Percentiles rank a stretch among this genome's conserved stretches.
These are phyloP conservation scores for Phytophthora crassamura DNA, from an alignment of 352 stramenopile genomes.

Conservation along the genomic window DNA sequence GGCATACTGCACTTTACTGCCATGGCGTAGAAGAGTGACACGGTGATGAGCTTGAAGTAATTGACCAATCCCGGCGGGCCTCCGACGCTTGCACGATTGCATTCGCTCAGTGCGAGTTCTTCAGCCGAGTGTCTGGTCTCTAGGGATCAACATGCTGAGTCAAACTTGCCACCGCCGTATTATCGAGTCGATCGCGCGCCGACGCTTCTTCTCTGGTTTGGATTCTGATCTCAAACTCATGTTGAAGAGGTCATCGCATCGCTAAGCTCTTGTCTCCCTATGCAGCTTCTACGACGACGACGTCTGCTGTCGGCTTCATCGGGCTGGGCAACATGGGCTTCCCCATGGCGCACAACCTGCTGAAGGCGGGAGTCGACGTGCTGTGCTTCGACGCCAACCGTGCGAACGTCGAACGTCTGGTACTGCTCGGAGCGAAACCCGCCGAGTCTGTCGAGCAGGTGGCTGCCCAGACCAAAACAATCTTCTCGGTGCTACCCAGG, in stretches of 20 bases:
- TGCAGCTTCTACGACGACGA: slow-evolving; percentile 9
- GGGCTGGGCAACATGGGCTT: slow-evolving; percentile 94
- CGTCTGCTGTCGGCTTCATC: slow-evolving; percentile 79
- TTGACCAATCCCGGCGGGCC: not conserved
- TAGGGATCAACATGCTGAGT: slow-evolving; percentile 8
- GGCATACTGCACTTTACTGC: not conserved
- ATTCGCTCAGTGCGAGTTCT: not conserved
- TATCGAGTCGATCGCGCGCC: slow-evolving; percentile 1
- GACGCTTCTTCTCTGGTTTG: slow-evolving; percentile 26
- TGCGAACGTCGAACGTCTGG: slow-evolving; percentile 37
- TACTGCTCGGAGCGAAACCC: slow-evolving; percentile 39
- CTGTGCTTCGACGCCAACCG: slow-evolving; percentile 71
- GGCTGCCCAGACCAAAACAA: slow-evolving; percentile 39
- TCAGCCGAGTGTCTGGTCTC: not conserved
- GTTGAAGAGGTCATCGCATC: not conserved
- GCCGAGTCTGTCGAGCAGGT: slow-evolving; percentile 51
- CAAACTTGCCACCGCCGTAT: not conserved
- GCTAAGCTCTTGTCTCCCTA: not conserved
- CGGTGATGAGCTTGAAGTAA: slow-evolving; percentile 16
- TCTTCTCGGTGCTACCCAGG: slow-evolving; percentile 78
- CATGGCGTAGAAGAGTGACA: slow-evolving; percentile 5
- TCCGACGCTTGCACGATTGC: slow-evolving; percentile 13
- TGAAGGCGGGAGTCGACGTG: slow-evolving; percentile 66
- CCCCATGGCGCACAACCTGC: slow-evolving; percentile 90
- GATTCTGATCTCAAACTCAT: too few relatives aligned